These are phyloP conservation scores for Amoebophrya sp. DNA, from an alignment of 169 alveolate genomes.

Conservation along the genomic window DNA sequence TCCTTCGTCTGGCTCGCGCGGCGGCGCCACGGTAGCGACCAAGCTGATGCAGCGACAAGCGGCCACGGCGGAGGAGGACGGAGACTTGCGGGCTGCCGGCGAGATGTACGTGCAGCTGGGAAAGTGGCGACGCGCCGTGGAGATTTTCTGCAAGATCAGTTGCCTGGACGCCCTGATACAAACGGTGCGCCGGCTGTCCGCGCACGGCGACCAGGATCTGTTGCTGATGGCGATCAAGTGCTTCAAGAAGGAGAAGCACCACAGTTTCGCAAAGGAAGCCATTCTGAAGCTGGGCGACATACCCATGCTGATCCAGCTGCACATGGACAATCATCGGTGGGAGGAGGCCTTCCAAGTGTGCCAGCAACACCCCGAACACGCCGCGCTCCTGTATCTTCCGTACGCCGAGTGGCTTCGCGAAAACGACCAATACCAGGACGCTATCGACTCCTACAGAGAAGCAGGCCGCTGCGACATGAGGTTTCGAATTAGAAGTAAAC, in stretches of 20 bases:
- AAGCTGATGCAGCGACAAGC: slow-evolving; percentile 25
- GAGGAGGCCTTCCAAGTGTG: slow-evolving; percentile 74
- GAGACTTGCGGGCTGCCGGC: slow-evolving; percentile 16
- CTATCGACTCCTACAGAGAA: background rate
- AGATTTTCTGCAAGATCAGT: background rate
- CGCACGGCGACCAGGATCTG: background rate
- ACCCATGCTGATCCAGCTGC: slow-evolving; percentile 62
- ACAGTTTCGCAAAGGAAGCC: slow-evolving; percentile 76
- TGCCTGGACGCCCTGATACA: slow-evolving; percentile 16
- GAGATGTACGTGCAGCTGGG: slow-evolving; percentile 30
- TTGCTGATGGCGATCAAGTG: slow-evolving; percentile 34
- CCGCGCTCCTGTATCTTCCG: slow-evolving; percentile 65
- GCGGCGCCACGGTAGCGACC: background rate
- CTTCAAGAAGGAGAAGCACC: slow-evolving; percentile 62
- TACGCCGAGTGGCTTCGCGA: slow-evolving; percentile 71
- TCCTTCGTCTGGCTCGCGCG: too few species aligned
- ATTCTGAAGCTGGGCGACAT: slow-evolving; percentile 68
- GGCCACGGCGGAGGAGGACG: slow-evolving; percentile 29
- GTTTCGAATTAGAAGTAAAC: too few species aligned
- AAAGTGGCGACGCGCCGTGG: background rate
- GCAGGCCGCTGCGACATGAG: background rate
- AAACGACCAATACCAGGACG: background rate
- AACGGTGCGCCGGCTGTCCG: background rate
- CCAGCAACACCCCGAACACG: slow-evolving; percentile 59
- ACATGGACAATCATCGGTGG: slow-evolving; percentile 73